These are phyloP conservation scores for Talaromyces piceae DNA, from an alignment of 2,329 filamentous ascomycete species.

Conservation along the genomic window DNA sequence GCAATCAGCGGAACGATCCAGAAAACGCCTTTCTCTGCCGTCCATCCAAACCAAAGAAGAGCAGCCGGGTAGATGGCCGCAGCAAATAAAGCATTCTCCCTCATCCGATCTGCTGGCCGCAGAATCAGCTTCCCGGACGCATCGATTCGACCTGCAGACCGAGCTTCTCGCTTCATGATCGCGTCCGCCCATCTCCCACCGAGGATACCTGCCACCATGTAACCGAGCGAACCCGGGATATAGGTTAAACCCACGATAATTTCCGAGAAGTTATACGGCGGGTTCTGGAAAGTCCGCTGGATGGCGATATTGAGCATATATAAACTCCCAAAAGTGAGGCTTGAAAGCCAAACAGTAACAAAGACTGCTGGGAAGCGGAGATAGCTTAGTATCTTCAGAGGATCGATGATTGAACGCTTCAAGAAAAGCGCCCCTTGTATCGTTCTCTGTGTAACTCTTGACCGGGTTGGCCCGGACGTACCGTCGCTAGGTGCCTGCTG, in stretches of 20 bases:
- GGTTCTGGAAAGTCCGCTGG: conserved; percentile 27
- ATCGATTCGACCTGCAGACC: conserved; percentile 26
- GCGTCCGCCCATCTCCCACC: conserved; percentile 33
- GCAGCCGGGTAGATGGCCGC: conserved; percentile 26
- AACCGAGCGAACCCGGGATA: conserved; percentile 31
- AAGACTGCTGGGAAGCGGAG: conserved; percentile 31
- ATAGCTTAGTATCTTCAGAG: neutral
- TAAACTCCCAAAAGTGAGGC: conserved; percentile 30
- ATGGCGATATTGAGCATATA: conserved; percentile 34
- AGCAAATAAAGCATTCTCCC: conserved; percentile 32
- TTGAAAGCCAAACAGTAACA: conserved; percentile 29
- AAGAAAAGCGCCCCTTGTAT: neutral
- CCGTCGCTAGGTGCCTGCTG: neutral
- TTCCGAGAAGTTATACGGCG: conserved; percentile 30
- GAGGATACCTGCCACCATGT: conserved; percentile 28
- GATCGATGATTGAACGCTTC: neutral
- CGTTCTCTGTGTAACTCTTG: neutral
- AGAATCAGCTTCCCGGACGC: conserved; percentile 27
- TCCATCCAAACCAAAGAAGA: conserved; percentile 34
- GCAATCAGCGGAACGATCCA: conserved; percentile 17
- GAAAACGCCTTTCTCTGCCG: conserved; percentile 21
- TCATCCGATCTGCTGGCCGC: conserved; percentile 32
- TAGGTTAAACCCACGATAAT: conserved; percentile 33
- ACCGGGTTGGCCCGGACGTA: too few species aligned
- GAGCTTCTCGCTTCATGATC: conserved; percentile 34